phyloP scores from a whole-genome alignment of 2,329 filamentous ascomycete species.

The Aotearoamyces nothofagi region DNA sequence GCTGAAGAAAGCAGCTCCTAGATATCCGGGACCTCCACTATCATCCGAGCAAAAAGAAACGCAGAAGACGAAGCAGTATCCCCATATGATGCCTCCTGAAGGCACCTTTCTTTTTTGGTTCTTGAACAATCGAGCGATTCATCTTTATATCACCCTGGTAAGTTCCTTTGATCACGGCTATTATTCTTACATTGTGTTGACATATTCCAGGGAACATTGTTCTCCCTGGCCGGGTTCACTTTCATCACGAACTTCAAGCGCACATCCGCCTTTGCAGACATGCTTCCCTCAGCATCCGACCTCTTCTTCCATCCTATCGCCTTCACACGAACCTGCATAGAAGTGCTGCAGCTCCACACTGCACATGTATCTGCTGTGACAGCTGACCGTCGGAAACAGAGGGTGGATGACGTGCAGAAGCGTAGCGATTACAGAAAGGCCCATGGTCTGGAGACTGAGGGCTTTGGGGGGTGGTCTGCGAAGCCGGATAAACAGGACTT shows the following conservation, averaged over 20 bases:
- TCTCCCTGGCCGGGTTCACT: conserved; percentile 51
- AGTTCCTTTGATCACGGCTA: too few species aligned
- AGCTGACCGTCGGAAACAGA: conserved; percentile 54
- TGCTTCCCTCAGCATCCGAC: conserved; percentile 58
- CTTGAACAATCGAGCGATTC: conserved; percentile 59
- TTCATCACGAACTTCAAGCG: conserved; percentile 66
- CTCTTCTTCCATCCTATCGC: conserved; percentile 55
- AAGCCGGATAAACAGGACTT: conserved; percentile 19
- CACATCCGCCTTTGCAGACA: conserved; percentile 64
- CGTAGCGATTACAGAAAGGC: conserved; percentile 71
- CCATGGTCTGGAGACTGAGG: conserved; percentile 60
- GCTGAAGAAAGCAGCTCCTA: conserved; percentile 39
- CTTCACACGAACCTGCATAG: conserved; percentile 47
- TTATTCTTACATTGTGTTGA: too few species aligned
- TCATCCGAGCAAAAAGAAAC: conserved; percentile 47
- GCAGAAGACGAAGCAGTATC: conserved; percentile 62
- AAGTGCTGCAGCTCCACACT: conserved; percentile 65
- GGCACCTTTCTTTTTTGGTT: conserved; percentile 78
- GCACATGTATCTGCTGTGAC: conserved; percentile 54
- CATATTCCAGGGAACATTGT: conserved; percentile 15
- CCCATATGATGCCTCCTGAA: conserved; percentile 73
- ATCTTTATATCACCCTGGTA: conserved; percentile 76
- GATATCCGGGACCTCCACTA: conserved; percentile 57
- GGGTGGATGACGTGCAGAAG: conserved; percentile 78
- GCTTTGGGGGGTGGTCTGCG: conserved; percentile 33